Evolutionary conservation across 1,284 basidiomycete genomes (phyloP).

Genomic region (Malassezia sp.): DNA sequence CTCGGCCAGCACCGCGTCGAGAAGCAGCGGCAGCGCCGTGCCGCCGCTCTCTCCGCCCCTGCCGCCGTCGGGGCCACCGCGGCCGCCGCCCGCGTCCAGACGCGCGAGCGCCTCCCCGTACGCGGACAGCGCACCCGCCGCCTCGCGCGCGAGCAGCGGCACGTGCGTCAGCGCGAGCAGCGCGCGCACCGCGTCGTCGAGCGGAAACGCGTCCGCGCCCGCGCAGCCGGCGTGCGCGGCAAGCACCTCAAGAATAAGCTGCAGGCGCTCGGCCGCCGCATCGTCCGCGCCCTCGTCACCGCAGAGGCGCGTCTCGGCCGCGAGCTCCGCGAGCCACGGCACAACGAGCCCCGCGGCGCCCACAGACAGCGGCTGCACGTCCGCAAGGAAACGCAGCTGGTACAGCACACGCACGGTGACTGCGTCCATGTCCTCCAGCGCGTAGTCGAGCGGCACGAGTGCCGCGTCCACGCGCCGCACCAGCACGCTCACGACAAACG

Average conservation of each 20-base stretch:
- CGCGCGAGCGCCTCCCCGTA: slow-evolving; percentile 68
- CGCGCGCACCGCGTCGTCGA: slow-evolving; percentile 54
- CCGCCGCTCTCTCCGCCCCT: too few relatives aligned
- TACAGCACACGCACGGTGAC: slow-evolving; percentile 77
- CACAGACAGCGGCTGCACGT: slow-evolving; percentile 70
- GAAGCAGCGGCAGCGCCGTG: slow-evolving; percentile 49
- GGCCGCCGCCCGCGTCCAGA: slow-evolving; percentile 40
- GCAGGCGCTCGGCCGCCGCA: slow-evolving; percentile 72
- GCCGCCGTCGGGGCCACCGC: too few relatives aligned
- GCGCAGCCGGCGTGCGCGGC: slow-evolving; percentile 76
- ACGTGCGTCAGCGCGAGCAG: slow-evolving; percentile 69
- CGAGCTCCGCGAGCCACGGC: slow-evolving; percentile 64
- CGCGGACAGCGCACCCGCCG: slow-evolving; percentile 68
- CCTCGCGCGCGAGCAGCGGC: slow-evolving; percentile 72
- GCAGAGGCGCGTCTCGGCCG: slow-evolving; percentile 60
- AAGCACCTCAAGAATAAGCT: slow-evolving; percentile 71
- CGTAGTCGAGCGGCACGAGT: slow-evolving; percentile 31
- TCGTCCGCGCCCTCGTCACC: slow-evolving; percentile 54
- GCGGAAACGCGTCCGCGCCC: slow-evolving; percentile 49
- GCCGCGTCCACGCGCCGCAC: slow-evolving; percentile 31
- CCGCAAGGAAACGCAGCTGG: slow-evolving; percentile 68
- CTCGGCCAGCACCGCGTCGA: slow-evolving; percentile 67
- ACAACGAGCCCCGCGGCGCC: slow-evolving; percentile 72
- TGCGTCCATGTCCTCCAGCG: slow-evolving; percentile 48
- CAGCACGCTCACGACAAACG: slow-evolving; percentile 26